Evolutionary conservation across 2,329 filamentous ascomycete genomes (phyloP), one percentile per base, ranked within the genome.

Genomic region (Gaeumannomyces tritici): DNA sequence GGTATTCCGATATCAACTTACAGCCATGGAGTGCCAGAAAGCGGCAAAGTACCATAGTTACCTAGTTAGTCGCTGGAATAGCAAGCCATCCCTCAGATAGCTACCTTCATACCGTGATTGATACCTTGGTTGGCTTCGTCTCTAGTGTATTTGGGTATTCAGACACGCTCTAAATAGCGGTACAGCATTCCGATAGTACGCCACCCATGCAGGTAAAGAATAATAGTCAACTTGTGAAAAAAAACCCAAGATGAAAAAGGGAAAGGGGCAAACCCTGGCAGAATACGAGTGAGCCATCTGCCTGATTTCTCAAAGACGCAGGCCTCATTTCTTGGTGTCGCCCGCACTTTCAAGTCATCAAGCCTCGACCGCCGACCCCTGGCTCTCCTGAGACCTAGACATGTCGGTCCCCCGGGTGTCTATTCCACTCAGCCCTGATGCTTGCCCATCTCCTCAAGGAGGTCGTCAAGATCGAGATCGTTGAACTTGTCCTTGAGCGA

Each of bases 401-500:
- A 21, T 15, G 35, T 15, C 13, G 18, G 35, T 11, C 26, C 18
- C 35, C 18, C 31, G 8, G 29, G 55, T 15, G 21, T 29, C n/a
- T n/a, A 5, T 18, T 33, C 31, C n/a, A 15, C 18, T 64, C 28
- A 69, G 58, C 73, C 75, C 69, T 83, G 80, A 59, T 96, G 79
- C 80, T 96, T 96, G 69, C 87, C 89, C 76, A 98, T 89, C 78
- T 99, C 92, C 71, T 96, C 88, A 63, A 99, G 82, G 63, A 98
- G 79, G 66, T 92, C 88, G 75, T 96, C 89, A 66, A 99, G 77
- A 68, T 96, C 91, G 47, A 91, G 89, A 73, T 98, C 93, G 65
- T 83, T 84, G 71, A 98, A 96, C 78, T 99, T 99, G 75, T 92
- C 88, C 69, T 87, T 83, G 60, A 99, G 76, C 63, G 85, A 96